A percentile compares a stretch with the other conserved stretches of the same genome.
Conservation (phyloP, 2,329 filamentous ascomycete genomes). For the Aspergillus costaricaensis region DNA sequence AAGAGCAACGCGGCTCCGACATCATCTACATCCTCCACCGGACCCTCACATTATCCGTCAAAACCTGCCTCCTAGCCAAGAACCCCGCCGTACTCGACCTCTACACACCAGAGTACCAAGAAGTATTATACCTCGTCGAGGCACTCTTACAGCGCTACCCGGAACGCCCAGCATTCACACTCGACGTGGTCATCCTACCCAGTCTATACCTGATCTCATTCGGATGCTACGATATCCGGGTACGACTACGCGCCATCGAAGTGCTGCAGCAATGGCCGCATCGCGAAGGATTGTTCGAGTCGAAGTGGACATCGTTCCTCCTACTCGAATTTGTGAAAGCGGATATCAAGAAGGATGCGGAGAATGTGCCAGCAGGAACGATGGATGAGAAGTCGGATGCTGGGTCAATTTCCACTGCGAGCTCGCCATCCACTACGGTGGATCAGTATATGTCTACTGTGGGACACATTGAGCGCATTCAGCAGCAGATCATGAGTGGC, state of each 20-base stretch:
- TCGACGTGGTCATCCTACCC: neutral
- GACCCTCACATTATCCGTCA: neutral
- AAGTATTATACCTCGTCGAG: neutral
- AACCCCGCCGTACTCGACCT: neutral
- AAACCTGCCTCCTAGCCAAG: neutral
- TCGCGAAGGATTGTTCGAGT: slow-evolving; percentile 3
- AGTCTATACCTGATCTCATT: neutral
- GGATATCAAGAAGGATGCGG: neutral
- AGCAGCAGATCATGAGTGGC: neutral
- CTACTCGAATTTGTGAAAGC: neutral
- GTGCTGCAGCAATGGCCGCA: slow-evolving; percentile 3
- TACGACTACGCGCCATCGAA: slow-evolving; percentile 3
- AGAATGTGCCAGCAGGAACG: neutral
- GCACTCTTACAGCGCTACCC: neutral
- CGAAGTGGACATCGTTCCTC: slow-evolving; percentile 1
- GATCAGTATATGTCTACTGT: neutral
- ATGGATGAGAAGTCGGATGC: neutral
- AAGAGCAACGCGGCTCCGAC: neutral
- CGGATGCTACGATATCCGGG: neutral
- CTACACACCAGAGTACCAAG: slow-evolving; percentile 1
- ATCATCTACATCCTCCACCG: neutral
- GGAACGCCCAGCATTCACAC: neutral
- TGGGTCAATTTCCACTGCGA: neutral
- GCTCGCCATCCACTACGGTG: neutral
- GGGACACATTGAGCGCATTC: neutral